These are phyloP conservation scores for Syzygium oleosum DNA, from an alignment of 345 rosid species.

Conservation along the genomic window DNA sequence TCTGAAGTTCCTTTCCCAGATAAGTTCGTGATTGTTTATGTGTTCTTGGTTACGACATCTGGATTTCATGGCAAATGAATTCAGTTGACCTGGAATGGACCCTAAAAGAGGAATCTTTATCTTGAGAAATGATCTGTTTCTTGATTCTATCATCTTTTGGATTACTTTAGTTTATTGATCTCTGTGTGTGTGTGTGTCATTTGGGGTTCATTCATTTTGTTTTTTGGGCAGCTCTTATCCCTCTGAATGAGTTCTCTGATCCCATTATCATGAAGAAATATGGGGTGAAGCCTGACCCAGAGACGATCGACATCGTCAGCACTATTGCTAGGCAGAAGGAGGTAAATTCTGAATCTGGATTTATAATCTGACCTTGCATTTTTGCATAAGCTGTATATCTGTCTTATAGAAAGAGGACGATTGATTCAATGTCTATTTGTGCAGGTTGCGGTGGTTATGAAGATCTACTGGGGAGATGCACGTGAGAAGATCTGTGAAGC, in stretches of 20 bases:
- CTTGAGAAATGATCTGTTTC: neutral
- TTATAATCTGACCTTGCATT: neutral
- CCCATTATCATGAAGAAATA: conserved; percentile 59
- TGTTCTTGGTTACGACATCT: neutral
- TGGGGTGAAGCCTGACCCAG: conserved; percentile 58
- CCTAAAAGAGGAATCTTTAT: neutral
- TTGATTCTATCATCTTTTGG: neutral
- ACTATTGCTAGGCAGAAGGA: conserved; percentile 49
- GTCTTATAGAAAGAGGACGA: neutral
- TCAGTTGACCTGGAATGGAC: neutral
- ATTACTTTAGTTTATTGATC: neutral
- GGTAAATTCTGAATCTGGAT: conserved; percentile 7
- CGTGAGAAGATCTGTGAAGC: conserved; percentile 85
- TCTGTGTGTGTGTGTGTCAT: neutral
- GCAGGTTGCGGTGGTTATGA: conserved; percentile 42
- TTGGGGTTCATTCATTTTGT: neutral
- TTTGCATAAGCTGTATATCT: neutral
- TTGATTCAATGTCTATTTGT: neutral
- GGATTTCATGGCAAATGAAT: neutral
- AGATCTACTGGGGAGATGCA: conserved; percentile 85
- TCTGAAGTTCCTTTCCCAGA: neutral
- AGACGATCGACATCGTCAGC: conserved; percentile 56
- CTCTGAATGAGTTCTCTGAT: conserved; percentile 52
- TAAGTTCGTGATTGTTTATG: neutral
- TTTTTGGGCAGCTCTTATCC: conserved; percentile 54